Conservation (phyloP, 2,329 filamentous ascomycete genomes). For the Cryphonectria radicalis region DNA sequence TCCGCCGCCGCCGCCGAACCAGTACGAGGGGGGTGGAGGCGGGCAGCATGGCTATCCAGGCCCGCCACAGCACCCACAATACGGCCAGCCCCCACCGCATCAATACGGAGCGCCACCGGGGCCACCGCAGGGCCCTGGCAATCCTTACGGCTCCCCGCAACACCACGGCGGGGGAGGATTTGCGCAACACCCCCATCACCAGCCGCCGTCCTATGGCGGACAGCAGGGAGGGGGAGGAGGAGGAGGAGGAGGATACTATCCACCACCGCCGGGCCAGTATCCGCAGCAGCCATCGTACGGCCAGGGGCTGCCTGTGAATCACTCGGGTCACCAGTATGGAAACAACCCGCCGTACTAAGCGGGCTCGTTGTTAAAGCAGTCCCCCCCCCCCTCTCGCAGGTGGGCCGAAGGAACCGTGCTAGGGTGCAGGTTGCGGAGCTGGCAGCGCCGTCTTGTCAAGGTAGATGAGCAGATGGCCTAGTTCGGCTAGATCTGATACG, state of each 20-base stretch:
- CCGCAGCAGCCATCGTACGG: constrained; percentile 29
- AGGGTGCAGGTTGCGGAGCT: not conserved
- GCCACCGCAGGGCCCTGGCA: constrained; percentile 30
- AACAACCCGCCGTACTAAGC: constrained; percentile 25
- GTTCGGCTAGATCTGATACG: not conserved
- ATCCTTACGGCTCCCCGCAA: constrained; percentile 33
- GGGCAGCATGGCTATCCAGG: constrained; percentile 25
- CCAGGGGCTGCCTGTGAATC: constrained; percentile 29
- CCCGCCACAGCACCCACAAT: constrained; percentile 24
- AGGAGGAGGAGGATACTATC: constrained; percentile 32
- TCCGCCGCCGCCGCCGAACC: constrained; percentile 16
- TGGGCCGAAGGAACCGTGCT: not conserved
- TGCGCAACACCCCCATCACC: constrained; percentile 21
- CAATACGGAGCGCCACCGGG: constrained; percentile 32
- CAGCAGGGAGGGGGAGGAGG: constrained; percentile 25
- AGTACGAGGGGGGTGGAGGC: constrained; percentile 22
- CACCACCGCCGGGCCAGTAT: constrained; percentile 36
- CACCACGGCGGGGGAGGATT: constrained; percentile 25
- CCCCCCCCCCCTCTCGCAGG: not conserved
- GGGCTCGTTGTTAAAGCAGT: not conserved
- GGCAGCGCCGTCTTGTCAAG: not conserved
- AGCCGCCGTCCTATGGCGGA: constrained; percentile 22
- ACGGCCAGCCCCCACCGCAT: constrained; percentile 30
- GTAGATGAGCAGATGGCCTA: not conserved
- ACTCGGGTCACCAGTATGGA: constrained; percentile 24